Evolutionary conservation across 192 early-diverging fungal genomes (phyloP).

Genomic region (Backusella tarrabulga): DNA sequence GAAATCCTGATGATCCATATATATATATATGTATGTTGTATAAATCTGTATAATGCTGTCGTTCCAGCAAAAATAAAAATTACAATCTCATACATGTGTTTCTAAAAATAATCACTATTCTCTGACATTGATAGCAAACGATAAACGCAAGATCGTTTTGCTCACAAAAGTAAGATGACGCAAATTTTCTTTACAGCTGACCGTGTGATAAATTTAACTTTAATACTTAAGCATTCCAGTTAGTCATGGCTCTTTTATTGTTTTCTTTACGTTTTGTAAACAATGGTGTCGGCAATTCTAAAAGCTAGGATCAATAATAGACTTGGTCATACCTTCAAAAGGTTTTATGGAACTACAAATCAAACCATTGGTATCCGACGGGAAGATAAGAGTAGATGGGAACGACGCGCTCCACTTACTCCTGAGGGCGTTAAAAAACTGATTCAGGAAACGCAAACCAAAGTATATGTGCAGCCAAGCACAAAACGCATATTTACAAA

Average conservation of each 20-base stretch:
- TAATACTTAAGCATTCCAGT: neutral
- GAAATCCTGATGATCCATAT: neutral
- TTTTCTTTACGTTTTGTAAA: neutral
- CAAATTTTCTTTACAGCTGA: conserved; percentile 5
- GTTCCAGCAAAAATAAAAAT: neutral
- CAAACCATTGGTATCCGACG: conserved; percentile 75
- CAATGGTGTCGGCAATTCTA: conserved; percentile 3
- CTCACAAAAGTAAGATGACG: neutral
- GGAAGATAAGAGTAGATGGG: conserved; percentile 98
- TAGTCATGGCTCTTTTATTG: neutral
- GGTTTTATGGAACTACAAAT: neutral
- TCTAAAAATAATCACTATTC: neutral
- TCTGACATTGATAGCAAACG: neutral
- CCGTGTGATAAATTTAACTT: conserved; percentile 5
- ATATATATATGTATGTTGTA: neutral
- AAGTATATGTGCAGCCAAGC: conserved; percentile 89
- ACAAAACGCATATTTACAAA: conserved; percentile 91
- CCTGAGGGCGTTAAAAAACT: conserved; percentile 83
- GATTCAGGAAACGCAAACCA: conserved; percentile 80
- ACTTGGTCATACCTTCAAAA: neutral
- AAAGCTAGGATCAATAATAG: neutral
- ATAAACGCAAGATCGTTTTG: neutral
- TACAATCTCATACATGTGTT: neutral
- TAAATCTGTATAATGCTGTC: neutral
- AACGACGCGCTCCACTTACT: conserved; percentile 87